Conservation (phyloP, 768 basidiomycete genomes). For the Royoungia palumana region DNA sequence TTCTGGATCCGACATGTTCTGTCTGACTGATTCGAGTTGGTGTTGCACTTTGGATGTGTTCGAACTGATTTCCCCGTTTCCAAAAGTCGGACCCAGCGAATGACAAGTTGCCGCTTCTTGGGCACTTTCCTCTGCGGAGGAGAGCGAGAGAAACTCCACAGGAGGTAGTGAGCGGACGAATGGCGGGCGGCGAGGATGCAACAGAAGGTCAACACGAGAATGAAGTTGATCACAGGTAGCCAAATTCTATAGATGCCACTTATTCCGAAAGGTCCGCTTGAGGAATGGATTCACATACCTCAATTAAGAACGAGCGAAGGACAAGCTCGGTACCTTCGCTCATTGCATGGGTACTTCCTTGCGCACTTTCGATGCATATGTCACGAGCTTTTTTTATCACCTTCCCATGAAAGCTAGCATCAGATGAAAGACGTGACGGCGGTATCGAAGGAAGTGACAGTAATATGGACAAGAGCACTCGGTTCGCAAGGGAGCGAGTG, state of each 20-base stretch:
- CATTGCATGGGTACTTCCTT: slow-evolving; percentile 56
- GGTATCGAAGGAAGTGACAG: slow-evolving; percentile 55
- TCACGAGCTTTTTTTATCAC: slow-evolving; percentile 46
- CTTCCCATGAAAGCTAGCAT: slow-evolving; percentile 44
- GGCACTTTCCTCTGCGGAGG: slow-evolving; percentile 57
- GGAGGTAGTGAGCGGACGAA: slow-evolving; percentile 64
- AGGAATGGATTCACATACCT: slow-evolving; percentile 27
- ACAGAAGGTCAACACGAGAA: slow-evolving; percentile 52
- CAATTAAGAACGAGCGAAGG: slow-evolving; percentile 36
- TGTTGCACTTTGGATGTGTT: slow-evolving; percentile 1
- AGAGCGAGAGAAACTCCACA: slow-evolving; percentile 58
- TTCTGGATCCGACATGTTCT: background rate
- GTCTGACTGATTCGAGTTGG: background rate
- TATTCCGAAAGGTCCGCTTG: background rate
- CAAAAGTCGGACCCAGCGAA: slow-evolving; percentile 36
- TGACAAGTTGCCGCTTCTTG: slow-evolving; percentile 55
- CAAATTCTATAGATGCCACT: slow-evolving; percentile 14
- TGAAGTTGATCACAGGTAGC: slow-evolving; percentile 21
- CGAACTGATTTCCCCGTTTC: background rate
- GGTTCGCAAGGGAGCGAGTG: slow-evolving; percentile 55
- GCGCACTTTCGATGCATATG: slow-evolving; percentile 46
- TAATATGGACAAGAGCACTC: slow-evolving; percentile 55
- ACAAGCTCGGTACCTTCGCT: slow-evolving; percentile 60
- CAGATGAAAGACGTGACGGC: slow-evolving; percentile 52
- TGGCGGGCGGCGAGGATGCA: slow-evolving; percentile 81